phyloP scores from a whole-genome alignment of 345 rosid species.

The Eucalyptus pauciflora region DNA sequence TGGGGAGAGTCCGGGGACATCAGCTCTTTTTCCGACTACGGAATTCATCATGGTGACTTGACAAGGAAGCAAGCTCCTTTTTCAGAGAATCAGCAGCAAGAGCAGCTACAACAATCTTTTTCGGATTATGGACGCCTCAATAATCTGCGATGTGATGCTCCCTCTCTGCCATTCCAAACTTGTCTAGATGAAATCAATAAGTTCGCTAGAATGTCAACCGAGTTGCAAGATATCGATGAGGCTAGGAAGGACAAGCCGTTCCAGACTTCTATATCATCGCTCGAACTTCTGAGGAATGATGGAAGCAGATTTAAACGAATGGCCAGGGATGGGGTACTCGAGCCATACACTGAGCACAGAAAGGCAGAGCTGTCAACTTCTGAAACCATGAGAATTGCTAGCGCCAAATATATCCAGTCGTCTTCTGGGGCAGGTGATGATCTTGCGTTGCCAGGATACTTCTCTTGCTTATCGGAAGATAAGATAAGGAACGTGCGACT shows the following conservation, averaged over 20 bases:
- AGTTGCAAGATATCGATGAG: background rate
- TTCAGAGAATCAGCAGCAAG: constrained; percentile 4
- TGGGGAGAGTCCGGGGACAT: background rate
- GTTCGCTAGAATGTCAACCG: background rate
- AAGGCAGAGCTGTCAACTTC: background rate
- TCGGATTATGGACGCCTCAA: constrained; percentile 5
- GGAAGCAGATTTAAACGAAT: constrained; percentile 2
- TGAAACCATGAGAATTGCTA: constrained; percentile 14
- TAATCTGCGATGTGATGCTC: background rate
- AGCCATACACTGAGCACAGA: background rate
- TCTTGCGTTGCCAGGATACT: background rate
- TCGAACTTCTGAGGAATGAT: constrained; percentile 16
- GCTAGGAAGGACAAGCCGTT: background rate
- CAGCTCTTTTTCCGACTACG: background rate
- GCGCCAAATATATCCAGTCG: constrained; percentile 5
- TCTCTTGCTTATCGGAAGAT: constrained; percentile 2
- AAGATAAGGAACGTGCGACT: constrained; percentile 8
- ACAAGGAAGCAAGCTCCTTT: background rate
- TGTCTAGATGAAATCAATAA: constrained; percentile 6
- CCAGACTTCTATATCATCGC: constrained; percentile 6
- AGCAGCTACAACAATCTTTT: background rate
- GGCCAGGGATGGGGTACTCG: constrained; percentile 1
- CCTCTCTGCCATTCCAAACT: constrained; percentile 10
- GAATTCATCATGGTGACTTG: background rate
- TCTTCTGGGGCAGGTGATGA: background rate